Evolutionary conservation across 768 basidiomycete genomes (phyloP), one percentile per base, ranked within the genome.

Genomic region (Amyloporia xantha): DNA sequence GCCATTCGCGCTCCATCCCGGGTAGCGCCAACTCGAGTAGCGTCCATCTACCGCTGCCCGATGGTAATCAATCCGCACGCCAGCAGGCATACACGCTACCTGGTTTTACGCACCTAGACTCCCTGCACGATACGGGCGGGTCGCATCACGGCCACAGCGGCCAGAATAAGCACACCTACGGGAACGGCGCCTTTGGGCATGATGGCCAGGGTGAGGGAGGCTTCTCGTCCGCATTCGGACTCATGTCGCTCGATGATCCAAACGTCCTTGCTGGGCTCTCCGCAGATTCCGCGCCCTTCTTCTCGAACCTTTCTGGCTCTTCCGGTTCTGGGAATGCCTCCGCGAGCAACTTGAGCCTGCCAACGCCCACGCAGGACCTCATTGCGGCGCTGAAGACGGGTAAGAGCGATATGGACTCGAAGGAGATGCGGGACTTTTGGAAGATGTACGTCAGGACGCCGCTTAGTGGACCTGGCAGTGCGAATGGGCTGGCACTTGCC

Each of bases 231-330:
- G 82, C 81, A 1, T 89, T 91, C 60, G 87, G 84, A 6, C 71
- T 84, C 44, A 77, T 91, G 81, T 80, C 79, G 17, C 72, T 91
- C 44, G 86, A 88, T 49, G 87, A 90, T 59, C 78, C 81, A 1
- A 75, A 75, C 47, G 80, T 82, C 6, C 70, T 88, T 30, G 80
- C 84, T 0, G 77, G 82, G 2, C 69, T 86, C 41, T 63, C 79
- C 1, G 63, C 62, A 3, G 82, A 83, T 50, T 77, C 73, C 5
- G 71, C 76, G 12, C 80, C 84, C 0, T 87, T 87, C 71, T 88
- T 87, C 62, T 68, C 69, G 35, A 54, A 51, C 17, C 15, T 54
- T 4, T 36, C 37, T 13, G 28, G 30, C 10, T 44, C 42, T 19
- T 24, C 47, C 20, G 36, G 41, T n/a, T 41, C 43, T 3, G 42